Evolutionary conservation across 495 filamentous ascomycete species (phyloP).

Genomic region (Podospora bellae-mahoneyi): DNA sequence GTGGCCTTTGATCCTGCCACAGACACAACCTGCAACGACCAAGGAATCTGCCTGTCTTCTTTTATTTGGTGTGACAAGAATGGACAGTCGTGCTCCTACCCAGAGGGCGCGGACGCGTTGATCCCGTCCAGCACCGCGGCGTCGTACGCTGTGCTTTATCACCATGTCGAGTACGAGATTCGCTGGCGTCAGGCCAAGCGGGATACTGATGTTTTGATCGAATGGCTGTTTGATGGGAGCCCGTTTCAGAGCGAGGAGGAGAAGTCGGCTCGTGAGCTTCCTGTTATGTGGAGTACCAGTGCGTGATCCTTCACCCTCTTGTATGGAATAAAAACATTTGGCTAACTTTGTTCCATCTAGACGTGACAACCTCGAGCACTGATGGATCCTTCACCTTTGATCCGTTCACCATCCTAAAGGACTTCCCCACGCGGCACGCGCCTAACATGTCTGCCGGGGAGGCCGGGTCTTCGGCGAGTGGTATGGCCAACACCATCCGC

Average conservation of each 20-base stretch:
- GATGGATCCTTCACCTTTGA: constrained; percentile 10
- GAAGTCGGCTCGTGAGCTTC: constrained; percentile 9
- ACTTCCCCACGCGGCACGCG: constrained; percentile 12
- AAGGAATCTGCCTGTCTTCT: constrained; percentile 13
- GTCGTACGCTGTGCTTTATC: constrained; percentile 12
- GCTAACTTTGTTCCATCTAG: constrained; percentile 6
- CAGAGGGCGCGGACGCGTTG: constrained; percentile 9
- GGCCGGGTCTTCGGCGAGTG: constrained; percentile 7
- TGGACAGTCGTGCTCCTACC: constrained; percentile 13
- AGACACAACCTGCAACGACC: constrained; percentile 14
- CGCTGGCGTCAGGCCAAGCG: constrained; percentile 13
- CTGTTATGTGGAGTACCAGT: constrained; percentile 13
- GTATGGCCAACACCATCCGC: constrained; percentile 13
- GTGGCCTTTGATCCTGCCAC: constrained; percentile 11
- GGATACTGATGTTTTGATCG: constrained; percentile 5
- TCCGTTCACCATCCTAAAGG: constrained; percentile 9
- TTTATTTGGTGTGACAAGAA: constrained; percentile 9
- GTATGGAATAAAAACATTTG: constrained; percentile 9
- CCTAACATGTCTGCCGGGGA: constrained; percentile 5
- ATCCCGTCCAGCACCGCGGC: constrained; percentile 7
- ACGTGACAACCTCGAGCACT: constrained; percentile 9
- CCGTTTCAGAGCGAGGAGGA: constrained; percentile 4
- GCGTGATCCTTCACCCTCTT: constrained; percentile 9
- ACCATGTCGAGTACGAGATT: constrained; percentile 12
- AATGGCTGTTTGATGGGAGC: constrained; percentile 10